Base-by-base conservation (phyloP, 2,329 filamentous ascomycete genomes). In the Colletotrichum melonis region DNA sequence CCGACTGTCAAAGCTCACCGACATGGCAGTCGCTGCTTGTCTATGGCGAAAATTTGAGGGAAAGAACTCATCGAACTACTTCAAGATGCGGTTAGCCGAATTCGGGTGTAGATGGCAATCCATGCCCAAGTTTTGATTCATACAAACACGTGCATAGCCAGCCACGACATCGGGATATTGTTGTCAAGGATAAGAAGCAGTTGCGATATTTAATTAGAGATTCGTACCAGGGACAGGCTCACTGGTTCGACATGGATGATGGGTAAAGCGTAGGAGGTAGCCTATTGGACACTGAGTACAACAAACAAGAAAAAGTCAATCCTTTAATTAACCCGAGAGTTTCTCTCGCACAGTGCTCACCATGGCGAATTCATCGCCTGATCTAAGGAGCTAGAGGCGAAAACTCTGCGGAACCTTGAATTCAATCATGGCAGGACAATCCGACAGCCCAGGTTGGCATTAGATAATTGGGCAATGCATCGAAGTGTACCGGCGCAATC, bases 381-480 rank as follows among this genome's bases (percentile, higher is more conserved):
- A 19, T 19, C 5, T 11, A 4, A 22, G 12, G 9, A 19, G 42
- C 42, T 4, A 56, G 49, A 22, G 7, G 5, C 12, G 4, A 64
- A 22, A 28, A 46, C 7, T 38, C 60, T 35, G 30, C 49, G 52
- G 30, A 56, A 42, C 63, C 24, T 56, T 42, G 63, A 30, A 42
- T 28, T 19, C 35, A 28, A n/a, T 30, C 3, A 26, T 16, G 8
- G 35, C 35, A 42, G 14, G 8, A 42, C 35, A 42, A 16, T 42
- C 35, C 35, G 58, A 42, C 28, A 30, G 9, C 57, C 11, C 30
- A 46, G n/a, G 58, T 63, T 56, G 63, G 22, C 63, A 56, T 65
- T 56, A 65, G 63, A 65, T 65, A 65, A 65, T 65, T 26, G 24
- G 22, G 28, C 9, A 28, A 65, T 42, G 30, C 32, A 49, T 24